These are phyloP conservation scores for Crithidia expoeki DNA, from an alignment of 208 protist species.

Conservation along the genomic window DNA sequence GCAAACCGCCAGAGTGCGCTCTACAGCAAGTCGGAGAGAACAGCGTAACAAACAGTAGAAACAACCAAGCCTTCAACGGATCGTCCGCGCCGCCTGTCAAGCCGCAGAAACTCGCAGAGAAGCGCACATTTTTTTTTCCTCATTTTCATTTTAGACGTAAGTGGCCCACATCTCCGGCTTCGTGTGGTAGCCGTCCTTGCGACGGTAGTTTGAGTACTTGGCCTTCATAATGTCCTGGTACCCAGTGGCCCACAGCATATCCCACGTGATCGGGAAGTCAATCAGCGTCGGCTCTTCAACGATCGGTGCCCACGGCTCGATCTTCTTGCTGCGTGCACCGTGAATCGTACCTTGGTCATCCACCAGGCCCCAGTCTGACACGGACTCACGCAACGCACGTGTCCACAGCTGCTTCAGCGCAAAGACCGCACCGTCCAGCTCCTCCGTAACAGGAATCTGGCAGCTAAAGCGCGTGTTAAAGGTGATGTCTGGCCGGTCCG, in stretches of 20 bases:
- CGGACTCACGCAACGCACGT: slow-evolving; percentile 77
- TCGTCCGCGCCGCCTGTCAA: too few relatives aligned
- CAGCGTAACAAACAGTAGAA: too few relatives aligned
- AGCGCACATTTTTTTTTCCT: neutral
- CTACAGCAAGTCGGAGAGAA: too few relatives aligned
- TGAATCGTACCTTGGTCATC: slow-evolving; percentile 77
- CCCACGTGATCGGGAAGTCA: slow-evolving; percentile 88
- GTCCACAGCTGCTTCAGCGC: slow-evolving; percentile 89
- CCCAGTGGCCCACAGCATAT: slow-evolving; percentile 89
- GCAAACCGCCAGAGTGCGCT: too few relatives aligned
- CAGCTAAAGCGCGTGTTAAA: slow-evolving; percentile 92
- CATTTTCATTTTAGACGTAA: slow-evolving; percentile 56
- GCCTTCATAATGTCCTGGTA: slow-evolving; percentile 88
- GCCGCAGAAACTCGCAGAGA: too few relatives aligned
- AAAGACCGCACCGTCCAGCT: slow-evolving; percentile 87
- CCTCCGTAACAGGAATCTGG: slow-evolving; percentile 85
- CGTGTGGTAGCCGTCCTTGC: slow-evolving; percentile 88
- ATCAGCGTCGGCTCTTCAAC: slow-evolving; percentile 87
- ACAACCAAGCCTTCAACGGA: too few relatives aligned
- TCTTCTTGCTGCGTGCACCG: slow-evolving; percentile 74
- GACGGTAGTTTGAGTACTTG: slow-evolving; percentile 82
- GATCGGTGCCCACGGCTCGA: slow-evolving; percentile 90
- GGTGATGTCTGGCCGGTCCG: slow-evolving; percentile 83
- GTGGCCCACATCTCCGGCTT: slow-evolving; percentile 84
- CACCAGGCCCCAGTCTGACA: slow-evolving; percentile 77